Evolutionary conservation across 176 grass and related monocot species (phyloP).

Genomic region (Zoysia pacifica): DNA sequence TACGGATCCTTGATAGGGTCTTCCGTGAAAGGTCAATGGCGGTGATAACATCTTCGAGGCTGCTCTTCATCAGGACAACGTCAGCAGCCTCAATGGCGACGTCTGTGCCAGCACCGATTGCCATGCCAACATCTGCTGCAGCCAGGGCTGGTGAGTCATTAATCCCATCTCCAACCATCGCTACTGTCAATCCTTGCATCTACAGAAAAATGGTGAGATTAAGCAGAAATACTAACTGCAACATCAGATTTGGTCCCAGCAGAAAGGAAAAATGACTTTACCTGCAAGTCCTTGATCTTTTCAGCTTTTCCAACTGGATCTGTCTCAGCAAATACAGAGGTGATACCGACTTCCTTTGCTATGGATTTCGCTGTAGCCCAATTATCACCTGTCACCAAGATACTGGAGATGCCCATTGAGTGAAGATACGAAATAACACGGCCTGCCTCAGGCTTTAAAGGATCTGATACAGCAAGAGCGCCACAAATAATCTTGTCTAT

Average conservation of each 20-base stretch:
- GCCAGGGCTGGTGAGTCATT: slow-evolving; percentile 86
- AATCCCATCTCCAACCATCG: slow-evolving; percentile 91
- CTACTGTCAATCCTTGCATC: slow-evolving; percentile 76
- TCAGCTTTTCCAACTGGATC: slow-evolving; percentile 90
- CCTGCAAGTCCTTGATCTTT: slow-evolving; percentile 95
- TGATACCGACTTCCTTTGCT: slow-evolving; percentile 86
- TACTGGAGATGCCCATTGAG: slow-evolving; percentile 89
- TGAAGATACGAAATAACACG: slow-evolving; percentile 66
- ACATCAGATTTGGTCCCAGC: neutral
- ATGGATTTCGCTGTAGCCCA: slow-evolving; percentile 91
- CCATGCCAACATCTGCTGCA: slow-evolving; percentile 86
- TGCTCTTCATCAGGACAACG: slow-evolving; percentile 86
- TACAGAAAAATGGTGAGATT: slow-evolving; percentile 6
- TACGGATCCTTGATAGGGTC: slow-evolving; percentile 68
- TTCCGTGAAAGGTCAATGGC: slow-evolving; percentile 93
- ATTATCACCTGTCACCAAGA: slow-evolving; percentile 98
- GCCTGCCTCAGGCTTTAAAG: slow-evolving; percentile 84
- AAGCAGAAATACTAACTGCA: slow-evolving; percentile 2
- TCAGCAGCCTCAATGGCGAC: slow-evolving; percentile 91
- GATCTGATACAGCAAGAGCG: slow-evolving; percentile 88
- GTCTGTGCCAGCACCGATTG: slow-evolving; percentile 81
- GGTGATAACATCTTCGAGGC: slow-evolving; percentile 81
- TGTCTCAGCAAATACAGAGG: slow-evolving; percentile 72
- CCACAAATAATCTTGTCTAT: slow-evolving; percentile 70
- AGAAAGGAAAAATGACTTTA: slow-evolving; percentile 13